These are phyloP conservation scores for Pestalotiopsis sp. DNA, from an alignment of 2,329 filamentous ascomycete genomes.

Conservation along the genomic window DNA sequence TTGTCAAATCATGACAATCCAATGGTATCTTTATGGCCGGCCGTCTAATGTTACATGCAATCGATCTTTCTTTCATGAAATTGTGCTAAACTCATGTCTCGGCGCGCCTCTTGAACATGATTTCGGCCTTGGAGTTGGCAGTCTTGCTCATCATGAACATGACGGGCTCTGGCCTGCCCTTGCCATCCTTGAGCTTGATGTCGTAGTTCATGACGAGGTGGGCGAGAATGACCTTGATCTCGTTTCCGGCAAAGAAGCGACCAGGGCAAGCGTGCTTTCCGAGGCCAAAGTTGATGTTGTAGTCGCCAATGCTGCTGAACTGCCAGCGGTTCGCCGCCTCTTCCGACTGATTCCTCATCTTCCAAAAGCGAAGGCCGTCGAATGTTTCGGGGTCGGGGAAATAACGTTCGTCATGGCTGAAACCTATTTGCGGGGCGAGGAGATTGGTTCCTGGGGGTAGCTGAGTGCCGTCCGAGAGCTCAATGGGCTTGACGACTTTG, in stretches of 20 bases:
- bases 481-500: slow-evolving; percentile 52
- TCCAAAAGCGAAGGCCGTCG: slow-evolving; percentile 41
- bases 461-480: slow-evolving; percentile 56
- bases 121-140: slow-evolving; percentile 32
- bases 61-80: not conserved
- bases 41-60: not conserved
- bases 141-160: slow-evolving; percentile 37
- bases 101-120: slow-evolving; percentile 28
- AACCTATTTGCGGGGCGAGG: slow-evolving; percentile 39
- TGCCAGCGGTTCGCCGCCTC: slow-evolving; percentile 23
- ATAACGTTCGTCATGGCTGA: slow-evolving; percentile 38
- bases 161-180: slow-evolving; percentile 26
- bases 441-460: slow-evolving; percentile 47
- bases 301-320: slow-evolving; percentile 38
- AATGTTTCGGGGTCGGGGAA: slow-evolving; percentile 38
- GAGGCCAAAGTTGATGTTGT: slow-evolving; percentile 39
- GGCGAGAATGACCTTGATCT: slow-evolving; percentile 47
- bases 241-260: slow-evolving; percentile 46
- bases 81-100: not conserved
- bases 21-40: not conserved
- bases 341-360: slow-evolving; percentile 30
- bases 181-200: slow-evolving; percentile 31
- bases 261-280: slow-evolving; percentile 45
- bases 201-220: slow-evolving; percentile 44
- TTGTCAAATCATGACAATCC: not conserved